Base-by-base conservation (phyloP, 176 grass and related monocot species). In the Urochloa ruziziensis region DNA sequence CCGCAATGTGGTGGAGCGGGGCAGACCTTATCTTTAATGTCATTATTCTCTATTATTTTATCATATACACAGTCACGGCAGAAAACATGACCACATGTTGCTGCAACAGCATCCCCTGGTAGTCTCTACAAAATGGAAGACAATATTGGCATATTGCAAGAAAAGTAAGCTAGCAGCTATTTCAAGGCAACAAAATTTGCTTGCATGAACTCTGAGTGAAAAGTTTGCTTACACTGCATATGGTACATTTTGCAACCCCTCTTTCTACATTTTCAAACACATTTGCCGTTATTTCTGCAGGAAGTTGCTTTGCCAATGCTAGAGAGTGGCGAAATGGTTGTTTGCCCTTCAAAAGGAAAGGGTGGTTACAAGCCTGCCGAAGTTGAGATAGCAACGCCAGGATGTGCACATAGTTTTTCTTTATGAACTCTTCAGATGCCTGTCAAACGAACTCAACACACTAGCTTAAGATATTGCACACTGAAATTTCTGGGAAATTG, bases 281-380 rank as follows among this genome's bases (percentile, higher is more conserved):
- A 84, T 89, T 88, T 63, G 67, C 62, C n/a, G 86, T 67, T 75
- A 78, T 88, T 48, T 84, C 88, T 74, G 69, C 79, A 24, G 95
- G 90, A 87, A 94, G 88, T 71, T 98, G 78, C 67, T 78, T 94
- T 70, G 90, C 92, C 56, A 84, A 88, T 69, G 89, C 75, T 67
- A 93, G 71, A 24, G 90, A 94, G 62, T 63, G 32, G 73, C 68
- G 47, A 70, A 75, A 78, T 57, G 90, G 69, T 56, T 84, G 64
- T 61, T 88, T 73, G 17, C 91, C 90, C 56, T 89, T 90, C 47
- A 91, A 80, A 84, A 97, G 92, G 87, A 86, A 30, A 36, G 92
- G 92, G 71, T 97, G 95, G 62, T 94, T 89, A 60, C 95, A 97
- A 53, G 95, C 95, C 80, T 97, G 95, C 43, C 95, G 75, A 84